These are phyloP conservation scores for Mitragyna speciosa DNA, from an alignment of 257 asterid species.

Conservation along the genomic window DNA sequence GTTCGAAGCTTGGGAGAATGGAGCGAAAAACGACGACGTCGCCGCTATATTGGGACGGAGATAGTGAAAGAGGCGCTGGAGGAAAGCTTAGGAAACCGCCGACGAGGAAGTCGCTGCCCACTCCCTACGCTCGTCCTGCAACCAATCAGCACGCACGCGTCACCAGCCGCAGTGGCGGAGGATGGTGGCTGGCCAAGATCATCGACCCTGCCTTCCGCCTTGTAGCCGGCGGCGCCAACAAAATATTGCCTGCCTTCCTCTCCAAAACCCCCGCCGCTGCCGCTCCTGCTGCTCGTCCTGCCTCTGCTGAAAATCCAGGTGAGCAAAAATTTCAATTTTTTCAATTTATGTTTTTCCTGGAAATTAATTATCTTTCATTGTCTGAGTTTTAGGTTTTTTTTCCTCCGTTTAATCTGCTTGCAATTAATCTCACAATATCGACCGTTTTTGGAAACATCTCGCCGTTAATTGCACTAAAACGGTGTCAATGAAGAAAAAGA, in stretches of 20 bases:
- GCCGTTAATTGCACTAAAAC: too few species aligned
- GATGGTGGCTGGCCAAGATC: conserved; percentile 40
- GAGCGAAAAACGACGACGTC: conserved; percentile 26
- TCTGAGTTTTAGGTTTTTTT: too few species aligned
- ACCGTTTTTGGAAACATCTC: too few species aligned
- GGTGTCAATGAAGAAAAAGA: neutral
- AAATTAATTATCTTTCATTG: too few species aligned
- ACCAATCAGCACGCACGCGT: conserved; percentile 8
- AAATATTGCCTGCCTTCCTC: conserved; percentile 34
- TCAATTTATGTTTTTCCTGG: neutral
- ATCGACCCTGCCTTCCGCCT: conserved; percentile 52
- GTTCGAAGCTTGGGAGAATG: conserved; percentile 15
- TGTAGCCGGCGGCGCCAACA: conserved; percentile 37
- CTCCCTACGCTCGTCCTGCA: conserved; percentile 43
- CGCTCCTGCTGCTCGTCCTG: conserved; percentile 23
- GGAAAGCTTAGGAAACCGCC: conserved; percentile 37
- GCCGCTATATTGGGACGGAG: conserved; percentile 14
- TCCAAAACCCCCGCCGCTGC: conserved; percentile 18
- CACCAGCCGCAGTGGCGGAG: neutral
- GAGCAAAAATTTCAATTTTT: neutral
- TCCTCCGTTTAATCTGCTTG: too few species aligned
- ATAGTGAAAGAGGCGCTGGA: conserved; percentile 40
- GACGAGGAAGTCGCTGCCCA: conserved; percentile 26
- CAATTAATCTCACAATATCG: too few species aligned
- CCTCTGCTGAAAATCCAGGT: conserved; percentile 23